Conservation (phyloP, 139 green algal species). For the Micractinium sp. region DNA sequence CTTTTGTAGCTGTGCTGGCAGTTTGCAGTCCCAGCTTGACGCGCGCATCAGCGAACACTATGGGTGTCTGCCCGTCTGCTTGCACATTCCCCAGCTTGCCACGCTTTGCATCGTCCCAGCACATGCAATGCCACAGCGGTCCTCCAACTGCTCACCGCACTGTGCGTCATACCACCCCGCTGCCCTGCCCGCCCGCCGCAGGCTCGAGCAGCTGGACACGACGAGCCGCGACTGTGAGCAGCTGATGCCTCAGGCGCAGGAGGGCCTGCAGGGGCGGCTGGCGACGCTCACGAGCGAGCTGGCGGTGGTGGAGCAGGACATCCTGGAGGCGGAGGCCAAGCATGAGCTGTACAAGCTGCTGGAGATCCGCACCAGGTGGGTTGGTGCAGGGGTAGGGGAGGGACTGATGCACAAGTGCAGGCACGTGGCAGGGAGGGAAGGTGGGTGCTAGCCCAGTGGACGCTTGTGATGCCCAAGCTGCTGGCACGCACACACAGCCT, state of each 20-base stretch:
- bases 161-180: no score
- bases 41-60: no score
- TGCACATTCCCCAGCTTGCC: no score
- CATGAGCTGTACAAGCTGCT: slow-evolving; percentile 89
- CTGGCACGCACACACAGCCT: no score
- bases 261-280: slow-evolving; percentile 40
- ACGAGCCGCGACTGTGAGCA: slow-evolving; percentile 51
- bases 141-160: no score
- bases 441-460: no score
- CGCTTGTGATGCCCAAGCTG: no score
- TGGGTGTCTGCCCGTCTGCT: no score
- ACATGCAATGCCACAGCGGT: not conserved
- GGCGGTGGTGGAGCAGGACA: slow-evolving; percentile 74
- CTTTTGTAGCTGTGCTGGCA: no score
- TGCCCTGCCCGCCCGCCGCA: not conserved
- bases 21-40: no score
- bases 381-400: not conserved
- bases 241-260: slow-evolving; percentile 61
- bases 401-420: not conserved
- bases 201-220: slow-evolving; percentile 45
- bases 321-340: slow-evolving; percentile 84
- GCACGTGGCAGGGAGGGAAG: not conserved
- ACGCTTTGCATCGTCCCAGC: no score
- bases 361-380: slow-evolving; percentile 72
- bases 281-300: slow-evolving; percentile 66